Evolutionary conservation across 306 rosid species (phyloP).

Genomic region (Lablab purpureus): DNA sequence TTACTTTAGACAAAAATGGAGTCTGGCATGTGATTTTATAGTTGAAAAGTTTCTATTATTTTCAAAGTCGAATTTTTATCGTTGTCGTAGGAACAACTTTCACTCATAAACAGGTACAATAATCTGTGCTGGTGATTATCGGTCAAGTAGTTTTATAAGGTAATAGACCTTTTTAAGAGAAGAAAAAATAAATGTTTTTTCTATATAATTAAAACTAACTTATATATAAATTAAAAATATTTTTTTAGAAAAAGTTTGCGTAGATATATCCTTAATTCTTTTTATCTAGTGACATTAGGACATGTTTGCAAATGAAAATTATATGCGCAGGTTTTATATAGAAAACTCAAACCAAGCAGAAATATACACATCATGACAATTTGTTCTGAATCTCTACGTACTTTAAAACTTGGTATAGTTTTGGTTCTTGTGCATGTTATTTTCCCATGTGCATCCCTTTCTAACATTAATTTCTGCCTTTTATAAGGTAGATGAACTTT

Average conservation of each 20-base stretch:
- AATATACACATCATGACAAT: too few relatives aligned
- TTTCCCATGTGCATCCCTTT: background rate
- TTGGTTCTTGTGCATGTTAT: background rate
- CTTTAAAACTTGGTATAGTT: background rate
- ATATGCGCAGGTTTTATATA: too few relatives aligned
- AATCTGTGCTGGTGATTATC: conserved; percentile 37
- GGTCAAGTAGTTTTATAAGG: conserved; percentile 8
- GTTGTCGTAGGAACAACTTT: background rate
- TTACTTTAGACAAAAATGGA: conserved; percentile 19
- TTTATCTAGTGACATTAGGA: too few relatives aligned
- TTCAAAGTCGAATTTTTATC: background rate
- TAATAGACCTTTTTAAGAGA: background rate
- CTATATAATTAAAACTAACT: background rate
- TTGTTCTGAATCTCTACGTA: too few relatives aligned
- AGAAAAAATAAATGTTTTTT: background rate
- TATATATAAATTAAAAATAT: too few relatives aligned
- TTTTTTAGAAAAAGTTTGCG: too few relatives aligned
- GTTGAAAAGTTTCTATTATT: conserved; percentile 2
- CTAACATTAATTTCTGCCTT: background rate
- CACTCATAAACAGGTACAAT: conserved; percentile 9
- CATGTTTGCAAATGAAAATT: too few relatives aligned
- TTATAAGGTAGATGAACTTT: background rate
- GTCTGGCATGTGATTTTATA: conserved; percentile 40
- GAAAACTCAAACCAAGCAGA: too few relatives aligned
- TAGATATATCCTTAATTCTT: too few relatives aligned